phyloP scores from a whole-genome alignment of 345 rosid genomes.

The Ricinus communis region DNA sequence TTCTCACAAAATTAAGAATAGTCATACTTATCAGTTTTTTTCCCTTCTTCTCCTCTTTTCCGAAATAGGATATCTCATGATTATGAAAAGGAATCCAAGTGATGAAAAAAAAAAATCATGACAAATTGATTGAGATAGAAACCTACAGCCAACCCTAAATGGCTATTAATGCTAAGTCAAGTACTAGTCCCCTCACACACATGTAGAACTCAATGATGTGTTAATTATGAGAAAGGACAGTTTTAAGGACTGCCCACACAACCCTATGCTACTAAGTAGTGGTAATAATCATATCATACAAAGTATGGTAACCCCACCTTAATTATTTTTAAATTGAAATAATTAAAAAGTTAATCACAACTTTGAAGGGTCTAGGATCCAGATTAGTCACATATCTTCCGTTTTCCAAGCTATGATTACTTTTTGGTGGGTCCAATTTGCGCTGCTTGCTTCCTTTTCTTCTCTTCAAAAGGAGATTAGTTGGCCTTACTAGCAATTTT shows the following conservation, averaged over 20 bases:
- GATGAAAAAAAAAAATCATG: not conserved
- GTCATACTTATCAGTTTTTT: too few species aligned
- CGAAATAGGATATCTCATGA: too few species aligned
- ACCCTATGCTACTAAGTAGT: constrained; percentile 15
- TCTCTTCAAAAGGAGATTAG: constrained; percentile 15
- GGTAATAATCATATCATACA: constrained; percentile 28
- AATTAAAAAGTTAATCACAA: constrained; percentile 6
- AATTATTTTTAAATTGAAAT: not conserved
- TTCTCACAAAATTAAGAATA: too few species aligned
- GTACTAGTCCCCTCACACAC: not conserved
- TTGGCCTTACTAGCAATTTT: constrained; percentile 14
- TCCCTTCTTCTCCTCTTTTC: too few species aligned
- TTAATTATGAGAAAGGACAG: constrained; percentile 11
- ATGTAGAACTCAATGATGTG: constrained; percentile 11
- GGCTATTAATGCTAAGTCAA: not conserved
- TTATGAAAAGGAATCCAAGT: too few species aligned
- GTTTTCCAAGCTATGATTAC: constrained; percentile 11
- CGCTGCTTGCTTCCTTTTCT: not conserved
- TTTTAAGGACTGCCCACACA: not conserved
- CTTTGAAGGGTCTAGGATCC: constrained; percentile 26
- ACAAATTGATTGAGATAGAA: not conserved
- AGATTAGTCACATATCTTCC: constrained; percentile 30
- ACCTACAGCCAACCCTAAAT: not conserved
- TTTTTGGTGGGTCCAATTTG: constrained; percentile 25
- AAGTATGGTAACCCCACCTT: constrained; percentile 14